phyloP scores from a whole-genome alignment of 257 asterid species.

The Capsicum baccatum region DNA sequence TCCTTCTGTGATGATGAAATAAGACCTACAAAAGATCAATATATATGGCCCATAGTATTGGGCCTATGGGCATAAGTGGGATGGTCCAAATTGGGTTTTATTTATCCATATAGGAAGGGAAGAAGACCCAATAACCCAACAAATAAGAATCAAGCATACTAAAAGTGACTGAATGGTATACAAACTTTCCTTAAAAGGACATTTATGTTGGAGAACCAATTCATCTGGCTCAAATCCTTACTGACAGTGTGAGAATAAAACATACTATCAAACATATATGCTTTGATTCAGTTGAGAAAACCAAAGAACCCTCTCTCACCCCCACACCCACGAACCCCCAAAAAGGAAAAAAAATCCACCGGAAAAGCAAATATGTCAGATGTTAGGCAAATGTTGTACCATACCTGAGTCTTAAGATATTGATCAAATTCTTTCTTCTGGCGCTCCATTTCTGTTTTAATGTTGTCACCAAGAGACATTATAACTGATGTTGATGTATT shows the following conservation, averaged over 20 bases:
- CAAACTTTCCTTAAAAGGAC: neutral
- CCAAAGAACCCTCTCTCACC: neutral
- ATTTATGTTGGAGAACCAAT: neutral
- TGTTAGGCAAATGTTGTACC: neutral
- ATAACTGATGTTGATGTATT: slow-evolving; percentile 57
- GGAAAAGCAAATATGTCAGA: neutral
- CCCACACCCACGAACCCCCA: neutral
- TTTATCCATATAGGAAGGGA: too few relatives aligned
- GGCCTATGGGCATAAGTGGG: too few relatives aligned
- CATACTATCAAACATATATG: neutral
- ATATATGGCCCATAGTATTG: too few relatives aligned
- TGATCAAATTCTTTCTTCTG: slow-evolving; percentile 72
- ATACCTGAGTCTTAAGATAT: slow-evolving; percentile 76
- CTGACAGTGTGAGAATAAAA: neutral
- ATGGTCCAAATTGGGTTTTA: too few relatives aligned
- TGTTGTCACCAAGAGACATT: slow-evolving; percentile 51
- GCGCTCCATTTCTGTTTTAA: slow-evolving; percentile 63
- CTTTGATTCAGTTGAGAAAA: neutral
- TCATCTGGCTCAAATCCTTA: slow-evolving; percentile 20
- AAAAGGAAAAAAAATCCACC: neutral
- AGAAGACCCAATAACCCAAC: too few relatives aligned
- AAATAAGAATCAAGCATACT: neutral
- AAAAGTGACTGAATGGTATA: neutral
- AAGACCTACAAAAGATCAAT: too few relatives aligned
- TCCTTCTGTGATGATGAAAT: too few relatives aligned